Evolutionary conservation across 1,284 basidiomycete species (phyloP).

Genomic region (Ceratobasidium sp.): DNA sequence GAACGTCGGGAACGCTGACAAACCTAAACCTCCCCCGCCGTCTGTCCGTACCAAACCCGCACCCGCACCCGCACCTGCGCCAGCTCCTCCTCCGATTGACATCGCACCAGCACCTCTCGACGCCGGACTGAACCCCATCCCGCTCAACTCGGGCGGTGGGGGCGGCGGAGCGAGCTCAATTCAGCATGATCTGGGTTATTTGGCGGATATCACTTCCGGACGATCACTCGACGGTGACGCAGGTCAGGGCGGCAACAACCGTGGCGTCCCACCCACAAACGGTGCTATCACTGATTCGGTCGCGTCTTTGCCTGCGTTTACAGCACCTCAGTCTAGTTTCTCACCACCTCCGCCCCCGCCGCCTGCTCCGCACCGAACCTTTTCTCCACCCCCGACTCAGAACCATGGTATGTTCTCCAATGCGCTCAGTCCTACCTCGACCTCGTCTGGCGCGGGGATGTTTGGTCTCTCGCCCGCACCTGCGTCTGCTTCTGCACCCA

Average conservation of each 20-base stretch:
- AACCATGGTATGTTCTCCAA: conserved; percentile 7
- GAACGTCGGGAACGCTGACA: conserved; percentile 52
- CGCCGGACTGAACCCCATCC: conserved; percentile 15
- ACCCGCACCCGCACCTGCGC: conserved; percentile 15
- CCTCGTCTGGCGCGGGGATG: conserved; percentile 22
- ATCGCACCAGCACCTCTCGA: conserved; percentile 6
- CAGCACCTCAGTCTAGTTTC: background rate
- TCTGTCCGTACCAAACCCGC: conserved; percentile 34
- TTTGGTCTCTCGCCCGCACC: conserved; percentile 31
- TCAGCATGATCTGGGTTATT: conserved; percentile 39
- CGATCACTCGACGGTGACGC: conserved; percentile 15
- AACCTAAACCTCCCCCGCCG: conserved; percentile 50
- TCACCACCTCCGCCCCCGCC: background rate
- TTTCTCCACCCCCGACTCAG: conserved; percentile 13
- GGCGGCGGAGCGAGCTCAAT: conserved; percentile 31
- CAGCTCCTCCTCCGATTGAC: conserved; percentile 3
- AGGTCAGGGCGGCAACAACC: background rate
- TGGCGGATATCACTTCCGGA: conserved; percentile 9
- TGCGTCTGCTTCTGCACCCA: background rate
- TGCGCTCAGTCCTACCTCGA: conserved; percentile 2
- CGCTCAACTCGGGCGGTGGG: conserved; percentile 10
- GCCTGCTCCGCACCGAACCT: background rate
- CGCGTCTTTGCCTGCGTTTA: conserved; percentile 6
- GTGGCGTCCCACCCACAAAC: background rate
- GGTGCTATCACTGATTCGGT: background rate